phyloP scores from a whole-genome alignment of 495 filamentous ascomycete genomes.

The Filosporella fistucella region DNA sequence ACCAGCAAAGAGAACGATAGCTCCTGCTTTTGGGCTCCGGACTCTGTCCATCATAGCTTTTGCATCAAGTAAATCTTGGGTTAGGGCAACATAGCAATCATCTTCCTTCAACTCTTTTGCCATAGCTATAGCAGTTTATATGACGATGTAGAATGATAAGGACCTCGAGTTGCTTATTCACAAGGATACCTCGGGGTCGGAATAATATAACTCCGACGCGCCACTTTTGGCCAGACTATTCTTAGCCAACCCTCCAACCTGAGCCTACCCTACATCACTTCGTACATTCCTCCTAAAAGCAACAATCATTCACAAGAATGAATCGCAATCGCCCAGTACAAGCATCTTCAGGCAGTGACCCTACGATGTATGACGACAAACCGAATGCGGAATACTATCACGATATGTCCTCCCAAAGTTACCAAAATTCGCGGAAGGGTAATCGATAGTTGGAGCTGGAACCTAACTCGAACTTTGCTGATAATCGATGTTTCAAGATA shows the following conservation, averaged over 20 bases:
- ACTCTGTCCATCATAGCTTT: slow-evolving; percentile 59
- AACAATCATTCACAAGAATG: too few relatives aligned
- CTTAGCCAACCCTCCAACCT: too few relatives aligned
- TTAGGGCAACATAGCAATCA: slow-evolving; percentile 57
- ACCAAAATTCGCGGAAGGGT: slow-evolving; percentile 25
- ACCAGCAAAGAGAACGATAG: slow-evolving; percentile 85
- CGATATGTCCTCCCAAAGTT: slow-evolving; percentile 8
- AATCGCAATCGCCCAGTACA: slow-evolving; percentile 1
- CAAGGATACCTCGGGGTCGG: too few relatives aligned
- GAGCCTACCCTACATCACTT: too few relatives aligned
- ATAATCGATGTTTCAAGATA: slow-evolving; percentile 33
- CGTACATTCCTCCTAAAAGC: too few relatives aligned
- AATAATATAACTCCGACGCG: neutral
- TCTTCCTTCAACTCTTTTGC: slow-evolving; percentile 20
- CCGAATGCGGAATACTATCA: slow-evolving; percentile 13
- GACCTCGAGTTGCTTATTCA: too few relatives aligned
- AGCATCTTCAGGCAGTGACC: slow-evolving; percentile 2
- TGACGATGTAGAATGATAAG: neutral
- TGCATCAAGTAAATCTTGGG: slow-evolving; percentile 57
- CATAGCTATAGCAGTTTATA: slow-evolving; percentile 13
- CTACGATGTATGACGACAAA: slow-evolving; percentile 25
- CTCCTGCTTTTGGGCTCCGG: slow-evolving; percentile 76
- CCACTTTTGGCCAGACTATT: too few relatives aligned
- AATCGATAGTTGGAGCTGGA: slow-evolving; percentile 24
- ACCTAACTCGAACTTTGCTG: slow-evolving; percentile 22